phyloP scores from a whole-genome alignment of 78 protist species.

The Chrysochromulina parva region DNA sequence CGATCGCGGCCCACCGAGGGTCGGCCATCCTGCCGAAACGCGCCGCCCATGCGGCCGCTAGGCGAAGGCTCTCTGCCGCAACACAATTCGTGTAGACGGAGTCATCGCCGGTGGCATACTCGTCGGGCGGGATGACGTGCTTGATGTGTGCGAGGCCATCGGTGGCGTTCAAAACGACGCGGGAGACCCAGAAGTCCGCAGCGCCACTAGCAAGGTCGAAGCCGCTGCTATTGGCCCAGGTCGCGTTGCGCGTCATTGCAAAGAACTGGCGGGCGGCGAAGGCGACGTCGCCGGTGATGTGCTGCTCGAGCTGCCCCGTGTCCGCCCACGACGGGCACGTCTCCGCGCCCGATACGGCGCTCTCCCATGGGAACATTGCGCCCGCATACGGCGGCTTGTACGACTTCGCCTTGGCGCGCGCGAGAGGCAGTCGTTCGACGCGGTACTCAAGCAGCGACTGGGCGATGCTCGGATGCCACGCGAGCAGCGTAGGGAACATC shows the following conservation, averaged over 20 bases:
- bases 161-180: neutral
- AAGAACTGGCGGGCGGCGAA: constrained; percentile 21
- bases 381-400: neutral
- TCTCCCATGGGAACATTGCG: constrained; percentile 61
- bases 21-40: too few species aligned
- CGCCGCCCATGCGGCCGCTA: too few species aligned
- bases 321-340: constrained; percentile 17
- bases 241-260: neutral
- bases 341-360: constrained; percentile 43
- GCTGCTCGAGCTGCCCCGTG: constrained; percentile 34
- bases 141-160: neutral
- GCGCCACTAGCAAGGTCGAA: too few species aligned
- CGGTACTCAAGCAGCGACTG: constrained; percentile 28
- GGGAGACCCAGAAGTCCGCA: constrained; percentile 32
- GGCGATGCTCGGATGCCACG: constrained; percentile 46
- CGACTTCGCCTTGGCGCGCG: constrained; percentile 27
- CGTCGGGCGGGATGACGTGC: constrained; percentile 42
- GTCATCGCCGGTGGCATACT: neutral
- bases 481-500: constrained; percentile 36
- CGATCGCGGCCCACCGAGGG: too few species aligned
- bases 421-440: neutral
- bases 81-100: constrained; percentile 44
- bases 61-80: neutral
- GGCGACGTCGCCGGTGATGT: constrained; percentile 50
- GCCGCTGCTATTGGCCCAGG: neutral